A percentile compares a stretch with the other conserved stretches of the same genome.
Evolutionary conservation across 768 basidiomycete species (phyloP).

Genomic region (Suillus tomentosus): DNA sequence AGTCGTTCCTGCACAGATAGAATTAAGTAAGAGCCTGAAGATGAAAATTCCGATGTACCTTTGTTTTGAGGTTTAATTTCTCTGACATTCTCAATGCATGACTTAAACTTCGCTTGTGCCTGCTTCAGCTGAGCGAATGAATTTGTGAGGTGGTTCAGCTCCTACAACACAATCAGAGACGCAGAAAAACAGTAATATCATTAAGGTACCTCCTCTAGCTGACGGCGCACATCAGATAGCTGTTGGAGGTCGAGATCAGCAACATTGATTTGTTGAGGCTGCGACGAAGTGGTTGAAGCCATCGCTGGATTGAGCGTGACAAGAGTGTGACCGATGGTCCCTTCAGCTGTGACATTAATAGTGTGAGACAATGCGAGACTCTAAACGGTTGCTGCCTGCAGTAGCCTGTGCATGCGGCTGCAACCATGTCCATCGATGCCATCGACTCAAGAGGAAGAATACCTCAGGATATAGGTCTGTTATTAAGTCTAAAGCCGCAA

Average conservation of each 20-base stretch:
- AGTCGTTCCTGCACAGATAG: conserved; percentile 64
- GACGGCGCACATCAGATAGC: conserved; percentile 84
- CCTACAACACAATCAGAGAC: conserved; percentile 47
- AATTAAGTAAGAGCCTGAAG: neutral
- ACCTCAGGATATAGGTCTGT: conserved; percentile 57
- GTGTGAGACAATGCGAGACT: conserved; percentile 15
- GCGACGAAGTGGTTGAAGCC: conserved; percentile 33
- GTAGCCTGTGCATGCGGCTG: conserved; percentile 21
- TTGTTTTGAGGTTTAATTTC: conserved; percentile 75
- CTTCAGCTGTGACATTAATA: conserved; percentile 20
- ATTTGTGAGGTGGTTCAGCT: conserved; percentile 87
- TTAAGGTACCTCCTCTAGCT: conserved; percentile 82
- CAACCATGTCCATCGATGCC: conserved; percentile 28
- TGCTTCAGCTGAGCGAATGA: conserved; percentile 92
- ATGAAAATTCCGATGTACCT: conserved; percentile 36
- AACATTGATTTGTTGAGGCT: conserved; percentile 74
- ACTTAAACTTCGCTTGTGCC: conserved; percentile 89
- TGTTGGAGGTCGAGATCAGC: conserved; percentile 85
- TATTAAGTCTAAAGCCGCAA: neutral
- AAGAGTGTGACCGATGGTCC: conserved; percentile 17
- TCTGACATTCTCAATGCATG: conserved; percentile 78
- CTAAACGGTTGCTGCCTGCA: conserved; percentile 13
- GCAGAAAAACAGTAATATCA: neutral
- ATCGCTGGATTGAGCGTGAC: conserved; percentile 23
- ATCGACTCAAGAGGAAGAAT: conserved; percentile 33